phyloP scores from a whole-genome alignment of 2,329 filamentous ascomycete species.

The Colletotrichum lindemuthianum region DNA sequence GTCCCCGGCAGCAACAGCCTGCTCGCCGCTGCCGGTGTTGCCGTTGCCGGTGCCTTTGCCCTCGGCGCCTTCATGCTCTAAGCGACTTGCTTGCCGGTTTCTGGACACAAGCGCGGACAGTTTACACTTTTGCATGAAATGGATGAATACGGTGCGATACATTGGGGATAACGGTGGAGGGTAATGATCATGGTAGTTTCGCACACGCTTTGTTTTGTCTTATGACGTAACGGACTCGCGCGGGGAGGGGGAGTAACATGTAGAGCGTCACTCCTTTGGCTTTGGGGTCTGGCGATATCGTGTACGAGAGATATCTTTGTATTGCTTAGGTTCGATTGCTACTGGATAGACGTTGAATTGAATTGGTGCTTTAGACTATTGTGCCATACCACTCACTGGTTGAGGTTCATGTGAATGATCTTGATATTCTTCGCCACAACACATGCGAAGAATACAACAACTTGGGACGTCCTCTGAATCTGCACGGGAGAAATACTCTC shows the following conservation, averaged over 20 bases:
- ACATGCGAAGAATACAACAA: accelerated
- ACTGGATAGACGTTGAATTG: conserved; percentile 27
- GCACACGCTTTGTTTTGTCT: conserved; percentile 2
- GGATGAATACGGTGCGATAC: conserved; percentile 17
- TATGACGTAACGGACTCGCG: conserved; percentile 27
- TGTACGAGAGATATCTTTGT: conserved; percentile 22
- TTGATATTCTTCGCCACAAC: accelerated
- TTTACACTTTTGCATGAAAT: conserved; percentile 8
- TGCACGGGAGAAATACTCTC: background rate
- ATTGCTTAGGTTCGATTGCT: conserved; percentile 19
- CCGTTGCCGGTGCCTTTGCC: conserved; percentile 32
- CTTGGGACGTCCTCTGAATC: too few species aligned
- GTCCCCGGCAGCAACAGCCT: conserved; percentile 26
- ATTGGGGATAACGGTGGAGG: conserved; percentile 23
- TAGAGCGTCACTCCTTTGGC: conserved; percentile 30
- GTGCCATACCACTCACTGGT: background rate
- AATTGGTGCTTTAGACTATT: background rate
- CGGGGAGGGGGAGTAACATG: conserved; percentile 22
- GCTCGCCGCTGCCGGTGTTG: conserved; percentile 26
- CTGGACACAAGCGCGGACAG: background rate
- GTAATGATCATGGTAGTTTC: conserved; percentile 31
- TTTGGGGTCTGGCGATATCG: conserved; percentile 11
- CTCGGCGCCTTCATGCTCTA: conserved; percentile 35
- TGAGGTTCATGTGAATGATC: background rate
- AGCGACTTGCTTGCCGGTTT: conserved; percentile 6